These are phyloP conservation scores for Poa annua DNA, from an alignment of 176 grass and related monocot genomes.

Conservation along the genomic window DNA sequence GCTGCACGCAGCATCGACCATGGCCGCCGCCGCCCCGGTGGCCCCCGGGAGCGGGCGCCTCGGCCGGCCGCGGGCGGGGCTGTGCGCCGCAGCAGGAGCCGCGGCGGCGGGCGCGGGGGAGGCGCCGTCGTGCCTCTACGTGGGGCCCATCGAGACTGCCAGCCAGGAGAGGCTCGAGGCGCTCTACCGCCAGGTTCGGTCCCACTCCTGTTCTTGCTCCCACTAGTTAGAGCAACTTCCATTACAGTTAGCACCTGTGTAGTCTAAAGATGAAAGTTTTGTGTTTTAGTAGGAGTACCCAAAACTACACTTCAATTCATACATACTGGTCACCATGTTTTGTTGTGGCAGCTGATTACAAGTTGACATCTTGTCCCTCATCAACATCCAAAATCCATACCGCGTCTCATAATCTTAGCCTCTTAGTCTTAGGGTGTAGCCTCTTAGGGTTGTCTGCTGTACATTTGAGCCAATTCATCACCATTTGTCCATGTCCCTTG, in stretches of 20 bases:
- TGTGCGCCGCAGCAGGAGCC: background rate
- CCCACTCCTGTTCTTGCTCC: background rate
- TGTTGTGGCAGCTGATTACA: background rate
- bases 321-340: background rate
- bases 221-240: background rate
- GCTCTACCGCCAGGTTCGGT: constrained; percentile 77
- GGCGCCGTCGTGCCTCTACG: constrained; percentile 91
- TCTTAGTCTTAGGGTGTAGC: too few relatives aligned
- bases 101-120: constrained; percentile 37
- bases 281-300: background rate
- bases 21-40: constrained; percentile 30
- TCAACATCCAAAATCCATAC: background rate
- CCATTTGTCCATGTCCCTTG: background rate
- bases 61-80: constrained; percentile 33
- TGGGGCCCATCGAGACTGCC: constrained; percentile 92
- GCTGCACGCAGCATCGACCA: background rate
- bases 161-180: constrained; percentile 96
- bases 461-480: background rate
- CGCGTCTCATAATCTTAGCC: background rate
- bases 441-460: background rate
- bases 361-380: background rate
- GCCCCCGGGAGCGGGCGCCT: constrained; percentile 43
- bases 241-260: background rate
- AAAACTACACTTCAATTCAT: background rate
- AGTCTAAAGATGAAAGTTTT: too few relatives aligned